A percentile compares a stretch with the other conserved stretches of the same genome.
Evolutionary conservation across 2,329 filamentous ascomycete genomes (phyloP).

Genomic region (Incumbomyces lentus): DNA sequence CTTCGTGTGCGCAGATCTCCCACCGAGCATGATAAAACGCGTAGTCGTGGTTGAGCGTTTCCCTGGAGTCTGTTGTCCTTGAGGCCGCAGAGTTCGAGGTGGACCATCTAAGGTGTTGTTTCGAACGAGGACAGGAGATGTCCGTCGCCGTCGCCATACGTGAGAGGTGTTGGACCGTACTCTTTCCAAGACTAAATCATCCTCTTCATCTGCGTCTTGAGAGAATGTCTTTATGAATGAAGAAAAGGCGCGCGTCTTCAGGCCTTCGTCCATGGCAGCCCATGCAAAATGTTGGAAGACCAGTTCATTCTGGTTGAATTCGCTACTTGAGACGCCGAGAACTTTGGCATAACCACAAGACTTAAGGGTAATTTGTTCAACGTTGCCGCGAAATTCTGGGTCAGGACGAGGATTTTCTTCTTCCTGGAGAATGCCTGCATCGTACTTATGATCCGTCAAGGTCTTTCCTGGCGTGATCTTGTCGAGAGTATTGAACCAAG

Average conservation of each 20-base stretch:
- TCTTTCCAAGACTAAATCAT: not conserved
- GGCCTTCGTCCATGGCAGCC: constrained; percentile 5
- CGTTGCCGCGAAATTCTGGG: constrained; percentile 22
- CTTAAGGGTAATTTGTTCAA: constrained; percentile 41
- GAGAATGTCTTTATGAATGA: constrained; percentile 8
- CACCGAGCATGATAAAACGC: constrained; percentile 5
- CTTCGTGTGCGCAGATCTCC: not conserved
- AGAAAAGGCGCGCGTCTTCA: constrained; percentile 5
- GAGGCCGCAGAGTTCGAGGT: not conserved
- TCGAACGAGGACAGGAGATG: not conserved
- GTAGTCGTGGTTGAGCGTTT: not conserved
- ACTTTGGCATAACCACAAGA: constrained; percentile 51
- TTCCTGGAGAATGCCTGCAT: constrained; percentile 19
- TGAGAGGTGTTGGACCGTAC: not conserved
- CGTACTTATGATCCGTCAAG: constrained; percentile 27
- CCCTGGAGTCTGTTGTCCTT: not conserved
- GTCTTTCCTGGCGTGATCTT: constrained; percentile 39
- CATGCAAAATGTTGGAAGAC: constrained; percentile 16
- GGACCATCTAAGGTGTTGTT: not conserved
- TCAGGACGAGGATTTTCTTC: constrained; percentile 9
- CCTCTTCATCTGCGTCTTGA: not conserved
- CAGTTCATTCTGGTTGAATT: constrained; percentile 30
- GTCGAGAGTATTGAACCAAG: constrained; percentile 43
- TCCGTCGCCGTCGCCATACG: not conserved
- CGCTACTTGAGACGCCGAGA: constrained; percentile 25